Percentiles rank a stretch among this genome's conserved stretches.
Conservation (phyloP, 768 basidiomycete species). For the Boletus reticulatus region DNA sequence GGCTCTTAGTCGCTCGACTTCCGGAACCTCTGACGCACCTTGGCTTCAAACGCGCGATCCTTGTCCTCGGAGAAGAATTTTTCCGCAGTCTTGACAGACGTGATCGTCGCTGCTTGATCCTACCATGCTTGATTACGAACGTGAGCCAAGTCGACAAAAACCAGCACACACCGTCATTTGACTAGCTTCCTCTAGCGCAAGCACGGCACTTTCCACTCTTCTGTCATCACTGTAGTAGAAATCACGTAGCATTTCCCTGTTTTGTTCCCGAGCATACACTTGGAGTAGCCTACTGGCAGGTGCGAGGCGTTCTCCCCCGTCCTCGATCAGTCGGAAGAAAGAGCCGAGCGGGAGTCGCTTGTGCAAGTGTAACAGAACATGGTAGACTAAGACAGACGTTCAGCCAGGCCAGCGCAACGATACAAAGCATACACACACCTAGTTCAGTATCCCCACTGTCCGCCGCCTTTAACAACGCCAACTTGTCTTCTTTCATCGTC, state of each 20-base stretch:
- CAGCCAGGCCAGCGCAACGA: neutral
- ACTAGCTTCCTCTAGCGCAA: conserved; percentile 81
- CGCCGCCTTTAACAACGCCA: conserved; percentile 86
- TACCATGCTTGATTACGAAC: conserved; percentile 30
- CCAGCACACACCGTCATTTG: conserved; percentile 51
- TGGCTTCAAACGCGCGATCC: conserved; percentile 86
- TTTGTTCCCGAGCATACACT: conserved; percentile 88
- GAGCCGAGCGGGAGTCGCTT: conserved; percentile 80
- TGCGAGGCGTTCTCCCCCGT: conserved; percentile 71
- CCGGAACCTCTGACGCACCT: conserved; percentile 44
- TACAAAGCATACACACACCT: conserved; percentile 44
- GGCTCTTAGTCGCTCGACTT: fast-evolving
- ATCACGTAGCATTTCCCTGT: conserved; percentile 88
- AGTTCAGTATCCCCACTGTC: conserved; percentile 96
- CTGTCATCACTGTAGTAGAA: conserved; percentile 99
- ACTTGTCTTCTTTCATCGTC: conserved; percentile 89
- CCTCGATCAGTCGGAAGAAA: conserved; percentile 94
- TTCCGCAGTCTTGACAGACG: conserved; percentile 75
- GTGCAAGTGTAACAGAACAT: conserved; percentile 86
- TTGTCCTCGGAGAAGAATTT: conserved; percentile 97
- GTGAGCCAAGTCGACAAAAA: neutral
- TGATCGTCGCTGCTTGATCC: conserved; percentile 72
- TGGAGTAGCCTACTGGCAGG: conserved; percentile 81
- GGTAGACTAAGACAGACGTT: conserved; percentile 62
- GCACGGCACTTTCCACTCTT: conserved; percentile 87